Conservation (phyloP, 2,329 filamentous ascomycete species). For the Verticillium alfalfae region DNA sequence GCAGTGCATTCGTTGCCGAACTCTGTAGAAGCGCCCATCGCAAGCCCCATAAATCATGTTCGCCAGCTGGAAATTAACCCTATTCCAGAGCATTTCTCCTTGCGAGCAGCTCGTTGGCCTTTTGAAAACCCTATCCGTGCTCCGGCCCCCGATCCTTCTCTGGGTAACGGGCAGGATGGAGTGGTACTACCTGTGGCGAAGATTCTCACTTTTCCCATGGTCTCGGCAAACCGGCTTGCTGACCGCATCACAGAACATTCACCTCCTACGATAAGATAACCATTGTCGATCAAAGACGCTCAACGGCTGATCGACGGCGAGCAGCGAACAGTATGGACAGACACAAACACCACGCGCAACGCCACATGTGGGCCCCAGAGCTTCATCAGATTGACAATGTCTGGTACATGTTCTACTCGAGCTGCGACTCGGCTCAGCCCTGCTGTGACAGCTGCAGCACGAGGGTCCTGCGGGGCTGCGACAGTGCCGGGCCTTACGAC, state of each 20-base stretch:
- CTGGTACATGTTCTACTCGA: constrained; percentile 14
- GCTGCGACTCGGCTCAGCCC: constrained; percentile 2
- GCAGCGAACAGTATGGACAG: constrained; percentile 3
- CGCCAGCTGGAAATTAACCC: neutral
- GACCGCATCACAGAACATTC: neutral
- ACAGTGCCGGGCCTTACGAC: neutral
- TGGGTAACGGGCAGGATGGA: constrained; percentile 1
- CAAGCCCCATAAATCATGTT: neutral
- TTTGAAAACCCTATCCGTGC: constrained; percentile 1
- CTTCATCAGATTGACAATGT: constrained; percentile 12
- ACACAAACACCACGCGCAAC: constrained; percentile 3
- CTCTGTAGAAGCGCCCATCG: too few relatives aligned
- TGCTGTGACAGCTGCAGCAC: constrained; percentile 10
- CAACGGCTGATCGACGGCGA: constrained; percentile 2
- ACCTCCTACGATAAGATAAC: constrained; percentile 1
- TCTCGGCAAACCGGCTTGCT: neutral
- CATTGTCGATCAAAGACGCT: neutral
- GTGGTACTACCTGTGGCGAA: neutral
- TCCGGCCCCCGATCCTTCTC: neutral
- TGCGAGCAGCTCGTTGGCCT: neutral
- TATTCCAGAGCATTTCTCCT: neutral
- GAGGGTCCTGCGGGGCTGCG: neutral
- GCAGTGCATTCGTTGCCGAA: neutral
- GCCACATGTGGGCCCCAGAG: constrained; percentile 12
- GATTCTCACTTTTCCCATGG: neutral